Base-by-base conservation (phyloP, 2,329 filamentous ascomycete species). In the Fusarium gaditjirri region DNA sequence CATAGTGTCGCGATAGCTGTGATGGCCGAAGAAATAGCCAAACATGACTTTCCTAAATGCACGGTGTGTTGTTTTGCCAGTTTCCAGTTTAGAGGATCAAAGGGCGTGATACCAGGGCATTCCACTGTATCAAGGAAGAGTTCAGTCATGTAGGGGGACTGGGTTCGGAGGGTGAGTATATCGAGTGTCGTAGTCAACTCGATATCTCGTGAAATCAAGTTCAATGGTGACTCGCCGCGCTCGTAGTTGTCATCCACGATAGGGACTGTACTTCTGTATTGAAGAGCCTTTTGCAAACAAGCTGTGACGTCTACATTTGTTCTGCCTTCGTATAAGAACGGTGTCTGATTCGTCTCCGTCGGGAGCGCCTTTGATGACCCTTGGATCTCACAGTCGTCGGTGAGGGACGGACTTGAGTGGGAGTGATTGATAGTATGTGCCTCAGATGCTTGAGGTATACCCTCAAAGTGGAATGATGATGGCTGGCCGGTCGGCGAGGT, bases 221-320 rank as follows among this genome's bases (percentile, higher is more conserved):
- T 49, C 25, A 52, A 6, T 4, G 33, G 55, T 0, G 55, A 52
- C 2, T 58, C 16, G 5, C 23, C 21, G 9, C 42, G 29, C 3
- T 25, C 55, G 6, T 21, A 35, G 35, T 8, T 21, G 0, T 52
- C 16, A 10, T 50, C 5, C 19, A 16, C n/a, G 11, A 29, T 10
- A 33, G 43, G 13, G 21, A 2, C 13, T 38, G 10, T 5, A 21
- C 9, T 52, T 21, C 33, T 25, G 7, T 25, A 14, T 16, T 38
- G 43, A 10, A 58, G 55, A 6, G 55, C 55, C 14, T 58, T 58
- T 3, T 49, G 23, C 2, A 58, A 25, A 2, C 55, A 58, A 2
- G 55, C 55, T 4, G 43, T 58, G 5, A 58, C 43, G 8, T 58
- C 43, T 3, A 58, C n/a, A 31, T 58, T 58, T 2, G 55, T 52